Evolutionary conservation across 345 rosid species (phyloP).

Genomic region (Pugionium cornutum): DNA sequence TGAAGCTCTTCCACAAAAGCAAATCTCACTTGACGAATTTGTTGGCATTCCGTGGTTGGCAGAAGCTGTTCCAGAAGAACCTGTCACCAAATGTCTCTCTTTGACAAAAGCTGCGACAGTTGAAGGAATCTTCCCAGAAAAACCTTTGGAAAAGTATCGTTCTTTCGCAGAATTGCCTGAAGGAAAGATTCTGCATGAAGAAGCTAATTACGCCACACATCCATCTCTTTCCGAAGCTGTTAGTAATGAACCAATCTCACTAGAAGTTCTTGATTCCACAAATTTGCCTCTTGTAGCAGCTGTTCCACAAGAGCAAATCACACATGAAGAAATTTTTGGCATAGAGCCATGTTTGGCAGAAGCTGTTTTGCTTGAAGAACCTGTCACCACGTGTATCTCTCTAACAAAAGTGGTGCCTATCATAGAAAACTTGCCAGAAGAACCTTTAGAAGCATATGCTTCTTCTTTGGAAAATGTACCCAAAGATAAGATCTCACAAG

Average conservation of each 20-base stretch:
- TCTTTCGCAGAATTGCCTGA: conserved; percentile 17
- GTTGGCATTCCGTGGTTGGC: conserved; percentile 9
- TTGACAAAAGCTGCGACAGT: conserved; percentile 3
- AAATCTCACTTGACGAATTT: conserved; percentile 19
- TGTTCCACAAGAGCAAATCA: conserved; percentile 13
- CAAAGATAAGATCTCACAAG: neutral
- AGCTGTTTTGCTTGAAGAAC: conserved; percentile 27
- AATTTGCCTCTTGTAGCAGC: conserved; percentile 13
- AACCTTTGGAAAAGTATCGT: conserved; percentile 9
- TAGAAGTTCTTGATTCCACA: conserved; percentile 14
- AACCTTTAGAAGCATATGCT: conserved; percentile 11
- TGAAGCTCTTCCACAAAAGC: conserved; percentile 12
- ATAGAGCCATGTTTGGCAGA: conserved; percentile 15
- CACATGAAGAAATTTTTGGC: conserved; percentile 14
- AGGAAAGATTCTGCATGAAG: conserved; percentile 20
- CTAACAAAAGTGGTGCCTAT: conserved; percentile 7
- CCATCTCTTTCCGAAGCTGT: conserved; percentile 13
- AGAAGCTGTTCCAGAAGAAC: conserved; percentile 23
- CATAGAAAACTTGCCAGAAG: conserved; percentile 15
- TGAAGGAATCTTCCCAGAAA: conserved; percentile 22
- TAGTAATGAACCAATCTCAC: conserved; percentile 17
- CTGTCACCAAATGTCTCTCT: conserved; percentile 16
- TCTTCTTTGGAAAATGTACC: conserved; percentile 19
- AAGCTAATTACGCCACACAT: conserved; percentile 21
- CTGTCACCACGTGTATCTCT: conserved; percentile 9